Evolutionary conservation across 805 yeast species (phyloP).

Genomic region (Schwanniomyces occidentalis): DNA sequence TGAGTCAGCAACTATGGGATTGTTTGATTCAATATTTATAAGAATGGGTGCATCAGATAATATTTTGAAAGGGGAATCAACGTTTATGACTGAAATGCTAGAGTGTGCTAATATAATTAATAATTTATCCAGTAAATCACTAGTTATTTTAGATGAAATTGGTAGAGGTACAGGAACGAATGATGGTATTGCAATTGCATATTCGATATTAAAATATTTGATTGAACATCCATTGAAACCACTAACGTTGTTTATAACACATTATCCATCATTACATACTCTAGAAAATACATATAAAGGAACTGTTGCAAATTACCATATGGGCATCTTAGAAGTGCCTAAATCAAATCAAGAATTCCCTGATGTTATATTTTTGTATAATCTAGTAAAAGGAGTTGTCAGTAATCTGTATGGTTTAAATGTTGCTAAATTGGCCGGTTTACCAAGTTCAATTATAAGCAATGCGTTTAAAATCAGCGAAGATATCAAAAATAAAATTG

Average conservation of each 20-base stretch:
- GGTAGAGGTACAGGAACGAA: constrained; percentile 74
- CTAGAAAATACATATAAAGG: constrained; percentile 43
- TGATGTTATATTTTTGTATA: constrained; percentile 40
- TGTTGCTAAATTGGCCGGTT: constrained; percentile 75
- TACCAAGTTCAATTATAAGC: constrained; percentile 48
- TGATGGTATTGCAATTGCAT: constrained; percentile 84
- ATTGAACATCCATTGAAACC: constrained; percentile 41
- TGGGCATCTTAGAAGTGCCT: constrained; percentile 59
- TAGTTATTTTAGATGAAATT: constrained; percentile 71
- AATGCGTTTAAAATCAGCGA: constrained; percentile 44
- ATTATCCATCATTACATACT: constrained; percentile 66
- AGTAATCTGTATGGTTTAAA: constrained; percentile 78
- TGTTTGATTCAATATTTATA: constrained; percentile 75
- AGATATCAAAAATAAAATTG: constrained; percentile 26
- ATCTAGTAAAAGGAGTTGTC: constrained; percentile 36
- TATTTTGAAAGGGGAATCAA: constrained; percentile 71
- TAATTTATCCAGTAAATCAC: constrained; percentile 53
- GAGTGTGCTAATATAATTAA: constrained; percentile 62
- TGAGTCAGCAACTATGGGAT: constrained; percentile 54
- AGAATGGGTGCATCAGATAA: constrained; percentile 88
- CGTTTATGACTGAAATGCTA: constrained; percentile 75
- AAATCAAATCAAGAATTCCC: constrained; percentile 32
- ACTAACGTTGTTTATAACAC: constrained; percentile 78
- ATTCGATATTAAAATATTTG: constrained; percentile 65
- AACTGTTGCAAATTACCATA: constrained; percentile 60